phyloP scores from a whole-genome alignment of 192 early-diverging fungal species.

The Glomus cerebriforme region DNA sequence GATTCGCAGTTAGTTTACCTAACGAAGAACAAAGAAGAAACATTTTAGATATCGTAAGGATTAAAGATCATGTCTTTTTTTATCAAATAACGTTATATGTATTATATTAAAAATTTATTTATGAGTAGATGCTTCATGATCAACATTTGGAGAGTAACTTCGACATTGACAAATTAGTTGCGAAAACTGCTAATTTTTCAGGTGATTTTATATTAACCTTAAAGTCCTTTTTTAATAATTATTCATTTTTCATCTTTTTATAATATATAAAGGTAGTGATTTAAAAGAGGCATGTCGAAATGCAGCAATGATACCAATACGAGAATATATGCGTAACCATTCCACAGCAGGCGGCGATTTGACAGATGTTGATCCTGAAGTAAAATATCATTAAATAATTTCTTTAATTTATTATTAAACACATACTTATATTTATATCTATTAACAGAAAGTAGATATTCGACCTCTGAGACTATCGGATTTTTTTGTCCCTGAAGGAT shows the following conservation, averaged over 20 bases:
- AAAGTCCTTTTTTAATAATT: not conserved
- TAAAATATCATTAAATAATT: not conserved
- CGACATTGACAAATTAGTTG: slow-evolving; percentile 66
- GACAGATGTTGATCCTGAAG: slow-evolving; percentile 23
- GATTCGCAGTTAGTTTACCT: slow-evolving; percentile 86
- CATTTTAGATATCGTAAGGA: slow-evolving; percentile 73
- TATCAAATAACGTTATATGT: no score
- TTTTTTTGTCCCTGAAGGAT: slow-evolving; percentile 14
- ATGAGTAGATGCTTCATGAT: slow-evolving; percentile 68
- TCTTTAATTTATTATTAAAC: not conserved
- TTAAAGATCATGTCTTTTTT: no score
- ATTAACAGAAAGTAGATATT: slow-evolving; percentile 12
- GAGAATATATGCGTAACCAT: slow-evolving; percentile 70
- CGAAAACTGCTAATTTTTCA: slow-evolving; percentile 78
- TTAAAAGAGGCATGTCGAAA: slow-evolving; percentile 97
- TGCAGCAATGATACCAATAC: slow-evolving; percentile 93
- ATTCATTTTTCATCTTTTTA: not conserved
- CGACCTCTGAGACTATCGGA: slow-evolving; percentile 10
- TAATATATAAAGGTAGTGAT: slow-evolving; percentile 68
- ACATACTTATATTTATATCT: not conserved
- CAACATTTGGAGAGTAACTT: slow-evolving; percentile 72
- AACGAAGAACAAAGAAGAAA: slow-evolving; percentile 78
- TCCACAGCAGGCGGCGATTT: slow-evolving; percentile 19
- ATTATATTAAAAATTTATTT: not conserved
- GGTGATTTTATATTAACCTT: not conserved